Evolutionary conservation across 164 flowering plant genomes (phyloP).

Genomic region (Vitis riparia): DNA sequence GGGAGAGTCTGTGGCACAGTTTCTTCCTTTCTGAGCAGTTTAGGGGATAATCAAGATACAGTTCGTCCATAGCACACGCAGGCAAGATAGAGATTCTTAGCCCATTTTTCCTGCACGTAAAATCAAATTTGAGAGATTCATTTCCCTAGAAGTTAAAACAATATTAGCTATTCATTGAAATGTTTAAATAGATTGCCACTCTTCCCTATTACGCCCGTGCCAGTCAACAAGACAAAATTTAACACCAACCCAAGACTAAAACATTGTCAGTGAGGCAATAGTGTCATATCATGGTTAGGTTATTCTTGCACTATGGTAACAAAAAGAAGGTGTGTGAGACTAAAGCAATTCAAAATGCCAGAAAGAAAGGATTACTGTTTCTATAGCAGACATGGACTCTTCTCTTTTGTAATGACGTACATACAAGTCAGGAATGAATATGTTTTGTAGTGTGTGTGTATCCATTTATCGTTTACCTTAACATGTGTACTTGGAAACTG

Average conservation of each 20-base stretch:
- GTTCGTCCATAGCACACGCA: conserved; percentile 79
- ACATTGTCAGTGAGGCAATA: not conserved
- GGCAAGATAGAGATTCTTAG: conserved; percentile 78
- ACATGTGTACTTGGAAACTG: conserved; percentile 84
- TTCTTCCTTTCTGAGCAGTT: no score
- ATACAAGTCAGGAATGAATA: no score
- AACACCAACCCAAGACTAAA: not conserved
- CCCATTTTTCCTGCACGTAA: conserved; percentile 82
- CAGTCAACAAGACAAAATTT: not conserved
- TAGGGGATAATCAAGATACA: conserved; percentile 42
- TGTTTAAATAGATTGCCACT: not conserved
- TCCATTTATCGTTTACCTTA: conserved; percentile 43
- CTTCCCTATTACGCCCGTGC: no score
- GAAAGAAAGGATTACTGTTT: not conserved
- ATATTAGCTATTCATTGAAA: not conserved
- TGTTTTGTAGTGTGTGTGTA: not conserved
- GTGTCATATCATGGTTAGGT: not conserved
- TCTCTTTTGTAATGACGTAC: not conserved
- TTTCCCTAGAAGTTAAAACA: not conserved
- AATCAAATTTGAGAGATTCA: not conserved
- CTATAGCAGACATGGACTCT: not conserved
- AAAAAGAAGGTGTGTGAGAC: no score
- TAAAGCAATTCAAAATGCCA: no score
- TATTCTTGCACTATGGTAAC: no score
- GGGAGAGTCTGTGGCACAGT: no score